Conservation (phyloP, 73 alveolate genomes). For the Stentor roeselii region DNA sequence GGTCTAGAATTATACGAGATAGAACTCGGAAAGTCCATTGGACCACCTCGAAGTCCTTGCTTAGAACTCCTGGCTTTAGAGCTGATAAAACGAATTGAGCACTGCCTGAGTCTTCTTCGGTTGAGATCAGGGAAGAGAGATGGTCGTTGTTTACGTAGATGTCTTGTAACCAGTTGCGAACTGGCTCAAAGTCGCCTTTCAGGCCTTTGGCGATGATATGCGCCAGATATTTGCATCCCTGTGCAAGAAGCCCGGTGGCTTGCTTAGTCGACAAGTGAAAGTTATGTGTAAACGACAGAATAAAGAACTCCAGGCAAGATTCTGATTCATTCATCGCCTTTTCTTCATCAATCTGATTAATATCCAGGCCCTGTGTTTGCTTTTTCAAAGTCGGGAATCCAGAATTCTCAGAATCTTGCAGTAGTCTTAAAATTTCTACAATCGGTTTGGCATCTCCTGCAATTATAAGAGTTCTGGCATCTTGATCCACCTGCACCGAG, state of each 20-base stretch:
- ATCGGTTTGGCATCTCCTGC: slow-evolving; percentile 54
- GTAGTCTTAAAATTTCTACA: slow-evolving; percentile 1
- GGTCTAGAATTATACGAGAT: slow-evolving; percentile 62
- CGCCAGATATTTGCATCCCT: slow-evolving; percentile 71
- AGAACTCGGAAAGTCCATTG: slow-evolving; percentile 57
- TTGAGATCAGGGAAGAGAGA: slow-evolving; percentile 32
- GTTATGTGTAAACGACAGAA: slow-evolving; percentile 55
- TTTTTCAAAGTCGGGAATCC: background rate
- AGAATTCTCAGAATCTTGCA: slow-evolving; percentile 20
- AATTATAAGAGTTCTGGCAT: slow-evolving; percentile 52
- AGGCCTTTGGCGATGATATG: slow-evolving; percentile 85
- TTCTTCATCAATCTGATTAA: slow-evolving; percentile 16
- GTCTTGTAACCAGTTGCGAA: slow-evolving; percentile 63
- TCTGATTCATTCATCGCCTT: slow-evolving; percentile 51
- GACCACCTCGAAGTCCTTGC: slow-evolving; percentile 61
- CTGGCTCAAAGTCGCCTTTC: slow-evolving; percentile 78
- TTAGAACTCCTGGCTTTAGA: slow-evolving; percentile 67
- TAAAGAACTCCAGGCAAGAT: slow-evolving; percentile 50
- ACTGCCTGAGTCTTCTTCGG: slow-evolving; percentile 29
- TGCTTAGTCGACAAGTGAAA: slow-evolving; percentile 54
- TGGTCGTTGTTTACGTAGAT: slow-evolving; percentile 50
- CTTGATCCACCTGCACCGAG: slow-evolving; percentile 43
- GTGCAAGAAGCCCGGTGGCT: slow-evolving; percentile 81
- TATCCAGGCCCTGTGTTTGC: slow-evolving; percentile 22
- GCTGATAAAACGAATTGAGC: slow-evolving; percentile 27